Conservation (phyloP, 1,284 basidiomycete genomes). For the Ceratobasidium theobromae region DNA sequence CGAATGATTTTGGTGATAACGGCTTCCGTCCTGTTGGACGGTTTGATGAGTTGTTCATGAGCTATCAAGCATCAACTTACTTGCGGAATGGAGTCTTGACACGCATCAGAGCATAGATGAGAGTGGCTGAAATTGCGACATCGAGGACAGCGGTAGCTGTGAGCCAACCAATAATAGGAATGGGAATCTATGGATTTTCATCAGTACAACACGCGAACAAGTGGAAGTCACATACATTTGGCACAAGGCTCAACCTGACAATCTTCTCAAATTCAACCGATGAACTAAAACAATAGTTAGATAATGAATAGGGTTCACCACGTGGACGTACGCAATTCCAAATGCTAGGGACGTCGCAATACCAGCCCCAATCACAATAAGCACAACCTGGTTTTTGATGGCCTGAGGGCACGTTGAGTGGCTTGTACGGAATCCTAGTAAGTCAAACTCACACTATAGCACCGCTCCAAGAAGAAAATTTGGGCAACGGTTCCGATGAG, state of each 20-base stretch:
- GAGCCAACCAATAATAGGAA: conserved; percentile 31
- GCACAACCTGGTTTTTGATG: conserved; percentile 33
- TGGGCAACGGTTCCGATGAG: conserved; percentile 33
- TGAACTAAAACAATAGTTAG: conserved; percentile 7
- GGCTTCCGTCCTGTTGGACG: conserved; percentile 33
- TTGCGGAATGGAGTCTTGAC: conserved; percentile 35
- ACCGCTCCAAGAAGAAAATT: conserved; percentile 35
- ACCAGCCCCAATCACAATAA: background rate
- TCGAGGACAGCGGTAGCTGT: conserved; percentile 33
- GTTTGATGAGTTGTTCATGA: background rate
- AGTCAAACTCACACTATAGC: conserved; percentile 28
- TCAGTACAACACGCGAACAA: background rate
- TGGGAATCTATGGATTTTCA: conserved; percentile 21
- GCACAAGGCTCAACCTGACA: conserved; percentile 19
- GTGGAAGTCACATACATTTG: background rate
- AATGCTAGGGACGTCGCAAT: conserved; percentile 25
- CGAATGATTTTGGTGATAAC: conserved; percentile 36
- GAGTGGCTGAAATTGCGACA: conserved; percentile 31
- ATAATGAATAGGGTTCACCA: too few relatives aligned
- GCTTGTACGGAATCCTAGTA: background rate
- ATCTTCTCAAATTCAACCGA: conserved; percentile 31
- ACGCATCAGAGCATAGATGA: conserved; percentile 31
- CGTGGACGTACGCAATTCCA: conserved; percentile 22
- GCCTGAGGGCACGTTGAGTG: conserved; percentile 24
- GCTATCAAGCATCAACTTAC: conserved; percentile 14